Conservation (phyloP, 768 basidiomycete species). For the Psilocybe cyanescens region DNA sequence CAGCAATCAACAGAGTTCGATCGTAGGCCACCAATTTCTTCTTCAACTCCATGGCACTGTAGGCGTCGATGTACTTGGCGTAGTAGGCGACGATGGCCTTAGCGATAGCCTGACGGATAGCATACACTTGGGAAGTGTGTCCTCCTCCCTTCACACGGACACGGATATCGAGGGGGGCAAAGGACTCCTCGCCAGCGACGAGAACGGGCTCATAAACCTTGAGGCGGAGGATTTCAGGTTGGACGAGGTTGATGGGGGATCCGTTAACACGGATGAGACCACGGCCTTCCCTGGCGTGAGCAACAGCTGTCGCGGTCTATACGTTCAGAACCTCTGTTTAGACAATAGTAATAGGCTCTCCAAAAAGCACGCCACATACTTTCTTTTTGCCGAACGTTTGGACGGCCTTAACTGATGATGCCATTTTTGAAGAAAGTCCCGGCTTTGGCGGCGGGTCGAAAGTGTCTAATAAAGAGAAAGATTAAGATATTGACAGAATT, state of each 20-base stretch:
- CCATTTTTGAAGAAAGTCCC: slow-evolving; percentile 58
- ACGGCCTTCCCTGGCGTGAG: slow-evolving; percentile 94
- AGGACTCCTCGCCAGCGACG: slow-evolving; percentile 89
- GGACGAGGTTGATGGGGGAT: slow-evolving; percentile 93
- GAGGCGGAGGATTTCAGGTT: slow-evolving; percentile 94
- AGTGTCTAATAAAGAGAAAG: slow-evolving; percentile 18
- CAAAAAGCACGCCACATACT: slow-evolving; percentile 47
- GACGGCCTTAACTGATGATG: slow-evolving; percentile 82
- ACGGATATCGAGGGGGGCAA: slow-evolving; percentile 89
- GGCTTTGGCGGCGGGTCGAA: slow-evolving; percentile 27
- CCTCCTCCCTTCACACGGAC: slow-evolving; percentile 99
- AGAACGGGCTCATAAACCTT: slow-evolving; percentile 99
- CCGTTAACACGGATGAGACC: slow-evolving; percentile 97
- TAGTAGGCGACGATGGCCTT: slow-evolving; percentile 98
- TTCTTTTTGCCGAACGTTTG: slow-evolving; percentile 99
- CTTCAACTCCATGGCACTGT: slow-evolving; percentile 96
- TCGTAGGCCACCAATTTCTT: slow-evolving; percentile 98
- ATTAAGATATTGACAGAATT: slow-evolving; percentile 14
- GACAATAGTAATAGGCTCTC: slow-evolving; percentile 7
- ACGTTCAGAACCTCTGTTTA: slow-evolving; percentile 8
- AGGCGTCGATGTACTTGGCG: slow-evolving; percentile 98
- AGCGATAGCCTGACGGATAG: slow-evolving; percentile 97
- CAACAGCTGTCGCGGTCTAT: slow-evolving; percentile 97
- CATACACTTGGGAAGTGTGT: slow-evolving; percentile 98
- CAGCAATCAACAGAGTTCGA: slow-evolving; percentile 86